Conservation (phyloP, 306 rosid genomes). For the Glycine tomentella region DNA sequence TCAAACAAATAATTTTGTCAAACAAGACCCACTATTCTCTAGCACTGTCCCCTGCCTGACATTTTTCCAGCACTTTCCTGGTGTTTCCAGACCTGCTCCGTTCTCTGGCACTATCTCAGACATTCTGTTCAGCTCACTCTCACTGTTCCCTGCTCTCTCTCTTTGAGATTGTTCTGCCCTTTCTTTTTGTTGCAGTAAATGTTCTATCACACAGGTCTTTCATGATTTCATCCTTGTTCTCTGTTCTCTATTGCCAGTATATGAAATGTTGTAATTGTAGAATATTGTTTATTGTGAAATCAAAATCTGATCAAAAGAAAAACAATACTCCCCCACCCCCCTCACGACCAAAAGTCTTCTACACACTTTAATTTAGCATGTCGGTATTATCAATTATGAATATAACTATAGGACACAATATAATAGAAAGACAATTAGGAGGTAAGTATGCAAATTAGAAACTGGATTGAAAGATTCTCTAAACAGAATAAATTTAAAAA, state of each 20-base stretch:
- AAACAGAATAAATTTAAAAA: slow-evolving; percentile 33
- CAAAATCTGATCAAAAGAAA: slow-evolving; percentile 4
- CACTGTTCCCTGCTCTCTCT: background rate
- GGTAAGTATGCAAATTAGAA: slow-evolving; percentile 20
- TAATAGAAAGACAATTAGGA: background rate
- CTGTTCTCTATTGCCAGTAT: background rate
- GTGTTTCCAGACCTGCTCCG: background rate
- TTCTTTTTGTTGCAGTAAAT: background rate
- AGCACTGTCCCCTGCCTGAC: background rate
- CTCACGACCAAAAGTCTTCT: background rate
- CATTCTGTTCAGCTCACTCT: background rate
- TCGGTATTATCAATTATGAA: background rate
- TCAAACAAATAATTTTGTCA: no score
- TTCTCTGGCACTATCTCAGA: background rate
- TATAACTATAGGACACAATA: slow-evolving; percentile 23
- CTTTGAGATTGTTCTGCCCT: background rate
- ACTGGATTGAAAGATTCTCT: slow-evolving; percentile 31
- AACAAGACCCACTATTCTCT: background rate
- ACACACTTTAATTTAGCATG: slow-evolving; percentile 25
- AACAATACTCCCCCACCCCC: background rate
- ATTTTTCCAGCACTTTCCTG: background rate
- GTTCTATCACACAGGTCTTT: background rate
- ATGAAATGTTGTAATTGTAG: background rate
- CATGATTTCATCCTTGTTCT: no score
- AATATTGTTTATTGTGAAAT: slow-evolving; percentile 20